phyloP scores from a whole-genome alignment of 495 filamentous ascomycete genomes.

The Poronia punctata region DNA sequence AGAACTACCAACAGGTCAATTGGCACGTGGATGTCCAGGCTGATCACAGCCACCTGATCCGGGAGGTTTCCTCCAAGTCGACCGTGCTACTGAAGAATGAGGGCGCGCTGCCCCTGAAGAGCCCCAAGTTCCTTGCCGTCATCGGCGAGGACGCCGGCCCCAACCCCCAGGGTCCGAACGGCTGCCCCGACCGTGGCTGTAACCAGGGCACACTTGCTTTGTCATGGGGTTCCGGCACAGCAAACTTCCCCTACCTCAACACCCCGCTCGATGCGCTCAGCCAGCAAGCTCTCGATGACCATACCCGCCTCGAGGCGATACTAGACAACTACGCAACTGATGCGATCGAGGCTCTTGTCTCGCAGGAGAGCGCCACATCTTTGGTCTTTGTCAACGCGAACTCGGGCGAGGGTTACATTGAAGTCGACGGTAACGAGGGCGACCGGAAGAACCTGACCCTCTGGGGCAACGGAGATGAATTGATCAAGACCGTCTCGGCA shows the following conservation, averaged over 20 bases:
- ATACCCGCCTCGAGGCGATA: constrained; percentile 62
- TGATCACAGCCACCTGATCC: constrained; percentile 64
- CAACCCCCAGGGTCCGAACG: constrained; percentile 76
- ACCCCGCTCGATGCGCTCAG: constrained; percentile 83
- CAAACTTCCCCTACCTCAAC: constrained; percentile 86
- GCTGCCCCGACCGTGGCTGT: constrained; percentile 76
- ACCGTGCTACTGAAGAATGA: constrained; percentile 89
- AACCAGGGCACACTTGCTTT: constrained; percentile 82
- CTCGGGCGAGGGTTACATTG: constrained; percentile 81
- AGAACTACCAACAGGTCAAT: constrained; percentile 67
- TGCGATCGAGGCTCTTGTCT: constrained; percentile 53
- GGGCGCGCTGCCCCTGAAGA: constrained; percentile 66
- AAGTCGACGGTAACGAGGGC: constrained; percentile 75
- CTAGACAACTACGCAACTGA: constrained; percentile 62
- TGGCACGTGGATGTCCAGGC: constrained; percentile 75
- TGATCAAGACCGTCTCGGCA: constrained; percentile 70
- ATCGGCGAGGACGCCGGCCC: constrained; percentile 80
- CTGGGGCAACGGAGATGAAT: constrained; percentile 71
- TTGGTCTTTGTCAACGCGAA: constrained; percentile 89
- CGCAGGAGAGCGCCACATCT: constrained; percentile 58
- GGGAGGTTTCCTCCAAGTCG: constrained; percentile 66
- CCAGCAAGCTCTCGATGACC: constrained; percentile 55
- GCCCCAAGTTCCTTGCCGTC: constrained; percentile 70
- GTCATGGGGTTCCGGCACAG: constrained; percentile 88
- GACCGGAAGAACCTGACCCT: constrained; percentile 92